Base-by-base conservation (phyloP, 306 rosid genomes). In the Cicer pinnatifidum region DNA sequence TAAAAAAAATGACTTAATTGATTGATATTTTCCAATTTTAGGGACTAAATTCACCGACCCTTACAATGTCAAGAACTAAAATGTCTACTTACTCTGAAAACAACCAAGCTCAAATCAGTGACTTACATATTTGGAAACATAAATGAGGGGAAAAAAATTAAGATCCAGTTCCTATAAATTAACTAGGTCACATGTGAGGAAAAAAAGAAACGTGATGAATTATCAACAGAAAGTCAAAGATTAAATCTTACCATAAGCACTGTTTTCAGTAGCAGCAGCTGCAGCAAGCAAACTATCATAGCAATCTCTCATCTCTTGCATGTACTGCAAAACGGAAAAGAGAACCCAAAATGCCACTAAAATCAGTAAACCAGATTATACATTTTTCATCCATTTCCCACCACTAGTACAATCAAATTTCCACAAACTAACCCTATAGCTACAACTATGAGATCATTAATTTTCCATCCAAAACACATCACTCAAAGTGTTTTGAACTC, bases 241-340 rank as follows among this genome's bases (percentile, higher is more conserved):
- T 46, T 53, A 70, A 39, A 44, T 33, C 53, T 65, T 86, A 91
- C 97, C 97, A 5, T 81, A 91, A 63, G 97, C 92, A 75, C 94
- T 89, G 80, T 92, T 92, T 57, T 91, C 85, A 2, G 92, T 88
- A 7, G 96, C 96, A 11, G 97, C 97, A 6, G 97, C 96, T 1
- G 97, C 97, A 73, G 96, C 84, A 69, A 92, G 97, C 73, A 89
- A 68, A 78, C 90, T 81, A 77, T 92, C 97, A 69, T 89, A 92
- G 88, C 97, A 92, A 73, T 85, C 82, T 84, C 90, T 84, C 88
- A 92, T 92, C 12, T 85, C 92, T 69, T 84, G 93, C 97, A 92
- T 88, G 74, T 85, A 96, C 97, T 92, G 88, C 52, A 15, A 74
- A 79, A 67, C 6, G 5, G 10, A 46, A 59, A 52, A 15, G 12